Evolutionary conservation across 371 early-diverging fungal genomes (phyloP), one percentile per base, ranked within the genome.

Genomic region (Rhizopus microsporus): DNA sequence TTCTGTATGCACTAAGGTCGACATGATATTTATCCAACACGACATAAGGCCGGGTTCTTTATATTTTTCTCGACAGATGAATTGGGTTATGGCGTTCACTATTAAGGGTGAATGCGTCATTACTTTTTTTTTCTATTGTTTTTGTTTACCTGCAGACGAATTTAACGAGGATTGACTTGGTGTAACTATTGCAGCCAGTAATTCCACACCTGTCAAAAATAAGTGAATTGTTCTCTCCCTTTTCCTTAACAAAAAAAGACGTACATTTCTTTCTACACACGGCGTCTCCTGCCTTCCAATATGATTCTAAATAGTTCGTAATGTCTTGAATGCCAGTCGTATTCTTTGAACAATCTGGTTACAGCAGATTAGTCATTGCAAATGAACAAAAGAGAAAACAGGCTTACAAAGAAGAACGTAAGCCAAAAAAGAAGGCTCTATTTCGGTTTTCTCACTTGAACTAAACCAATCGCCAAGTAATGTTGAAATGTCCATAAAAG

Each of bases 351-450:
- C 55, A 59, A 55, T 54, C 64, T 65, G 50, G 10, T 38, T 33
- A 32, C 31, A 55, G 35, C 16, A 32, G 15, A 54, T 23, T 30
- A 10, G 33, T 51, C 17, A 48, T 7, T 37, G 32, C 4, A 10
- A 13, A 29, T 29, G 39, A n/a, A 35, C 17, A 52, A 8, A 45
- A 50, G 30, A 51, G 30, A 30, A 23, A 10, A 29, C 17, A 33
- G 15, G 8, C 33, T 65, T 68, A 72, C 72, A 60, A 32, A 72
- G 49, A 9, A 72, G 51, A 0, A 72, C 39, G 45, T 72, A 65
- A 15, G 72, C 72, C 35, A 72, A 45, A 30, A 72, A 57, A 5
- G 72, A 68, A 56, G 72, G 69, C 6, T 68, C 62, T 13, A 72
- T 60, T 56, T 65, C 63, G 10, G 45, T 32, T 44, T 59, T 62